Percentiles rank a stretch among this genome's conserved stretches.
phyloP scores from a whole-genome alignment of 129 eudicot genomes.

The Tanacetum coccineum region DNA sequence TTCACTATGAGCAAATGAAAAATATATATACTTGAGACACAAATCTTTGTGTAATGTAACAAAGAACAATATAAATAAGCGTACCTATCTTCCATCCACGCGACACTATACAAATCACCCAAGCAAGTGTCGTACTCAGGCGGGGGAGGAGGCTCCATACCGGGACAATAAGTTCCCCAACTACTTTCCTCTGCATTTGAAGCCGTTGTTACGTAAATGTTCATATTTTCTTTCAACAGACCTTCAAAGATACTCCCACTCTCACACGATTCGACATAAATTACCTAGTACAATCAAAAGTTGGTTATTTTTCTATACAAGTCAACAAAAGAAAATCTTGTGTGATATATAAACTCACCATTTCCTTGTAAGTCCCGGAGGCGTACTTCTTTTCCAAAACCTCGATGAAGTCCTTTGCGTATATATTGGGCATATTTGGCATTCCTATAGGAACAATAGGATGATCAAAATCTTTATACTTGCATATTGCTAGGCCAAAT shows the following conservation, averaged over 20 bases:
- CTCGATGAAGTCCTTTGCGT: constrained; percentile 68
- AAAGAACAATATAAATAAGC: too few species aligned
- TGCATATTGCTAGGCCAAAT: too few species aligned
- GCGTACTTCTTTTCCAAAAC: constrained; percentile 75
- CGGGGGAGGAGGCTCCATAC: constrained; percentile 71
- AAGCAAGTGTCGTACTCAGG: constrained; percentile 70
- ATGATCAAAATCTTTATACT: too few species aligned
- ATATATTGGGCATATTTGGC: constrained; percentile 68
- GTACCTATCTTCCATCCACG: constrained; percentile 99
- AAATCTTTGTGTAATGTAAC: too few species aligned
- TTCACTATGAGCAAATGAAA: too few species aligned
- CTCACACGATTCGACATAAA: constrained; percentile 86
- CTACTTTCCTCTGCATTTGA: constrained; percentile 81
- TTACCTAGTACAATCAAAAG: constrained; percentile 42
- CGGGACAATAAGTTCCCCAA: constrained; percentile 92
- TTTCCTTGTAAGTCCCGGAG: constrained; percentile 71
- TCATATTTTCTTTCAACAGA: constrained; percentile 59
- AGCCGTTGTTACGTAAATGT: constrained; percentile 79
- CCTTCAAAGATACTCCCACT: constrained; percentile 92
- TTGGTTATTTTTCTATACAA: neutral
- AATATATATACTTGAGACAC: too few species aligned
- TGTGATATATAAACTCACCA: constrained; percentile 34
- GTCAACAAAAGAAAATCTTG: too few species aligned
- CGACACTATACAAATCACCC: constrained; percentile 92
- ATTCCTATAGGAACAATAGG: constrained; percentile 42